A percentile compares a stretch with the other conserved stretches of the same genome.
These are phyloP conservation scores for Wilhelminamyces savonicus DNA, from an alignment of 805 yeast species.

Conservation along the genomic window DNA sequence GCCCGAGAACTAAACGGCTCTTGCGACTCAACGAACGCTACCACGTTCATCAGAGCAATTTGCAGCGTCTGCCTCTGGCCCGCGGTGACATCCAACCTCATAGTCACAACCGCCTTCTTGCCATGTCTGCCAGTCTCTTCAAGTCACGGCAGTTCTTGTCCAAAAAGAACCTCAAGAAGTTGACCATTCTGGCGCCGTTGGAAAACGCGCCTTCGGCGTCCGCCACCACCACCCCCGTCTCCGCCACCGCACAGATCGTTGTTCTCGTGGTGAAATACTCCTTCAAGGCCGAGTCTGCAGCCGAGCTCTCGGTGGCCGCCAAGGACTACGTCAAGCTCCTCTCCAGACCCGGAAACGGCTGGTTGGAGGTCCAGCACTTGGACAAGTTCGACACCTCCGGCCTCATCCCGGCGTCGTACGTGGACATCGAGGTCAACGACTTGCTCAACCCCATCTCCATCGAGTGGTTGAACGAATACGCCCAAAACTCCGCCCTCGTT, in stretches of 20 bases:
- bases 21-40: neutral
- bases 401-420: conserved; percentile 33
- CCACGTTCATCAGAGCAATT: neutral
- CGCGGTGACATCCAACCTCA: neutral
- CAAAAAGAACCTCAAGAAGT: conserved; percentile 18
- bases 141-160: conserved; percentile 17
- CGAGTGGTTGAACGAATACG: conserved; percentile 20
- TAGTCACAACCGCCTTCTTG: neutral
- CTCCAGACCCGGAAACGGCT: conserved; percentile 34
- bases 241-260: no score
- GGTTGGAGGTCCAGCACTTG: conserved; percentile 28
- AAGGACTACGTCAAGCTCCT: conserved; percentile 26
- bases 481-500: no score
- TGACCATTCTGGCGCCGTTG: conserved; percentile 21
- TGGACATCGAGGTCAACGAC: conserved; percentile 35
- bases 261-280: no score
- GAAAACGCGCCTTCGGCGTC: conserved; percentile 1
- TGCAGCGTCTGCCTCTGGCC: neutral
- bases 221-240: conserved; percentile 1
- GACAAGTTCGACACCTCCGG: conserved; percentile 18
- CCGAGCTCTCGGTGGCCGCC: conserved; percentile 21
- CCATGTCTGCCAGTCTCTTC: conserved; percentile 19
- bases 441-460: conserved; percentile 21
- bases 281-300: conserved; percentile 20
- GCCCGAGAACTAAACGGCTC: conserved; percentile 1